Evolutionary conservation across 352 stramenopile genomes (phyloP), one percentile per base, ranked within the genome.

Genomic region (Phytophthora cactorum): DNA sequence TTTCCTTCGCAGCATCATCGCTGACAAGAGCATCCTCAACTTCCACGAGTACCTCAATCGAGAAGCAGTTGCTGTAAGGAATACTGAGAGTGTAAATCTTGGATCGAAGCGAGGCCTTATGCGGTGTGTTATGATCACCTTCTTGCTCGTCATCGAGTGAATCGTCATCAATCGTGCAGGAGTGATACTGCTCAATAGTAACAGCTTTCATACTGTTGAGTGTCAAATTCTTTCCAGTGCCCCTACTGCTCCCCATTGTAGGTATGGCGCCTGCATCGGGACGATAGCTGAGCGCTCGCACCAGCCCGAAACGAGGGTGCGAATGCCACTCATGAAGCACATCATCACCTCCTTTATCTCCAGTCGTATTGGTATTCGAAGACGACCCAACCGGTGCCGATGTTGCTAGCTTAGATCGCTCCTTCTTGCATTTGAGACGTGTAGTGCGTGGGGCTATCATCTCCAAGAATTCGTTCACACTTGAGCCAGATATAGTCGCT

Each of bases 71-170:
- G 69, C 79, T 89, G 49, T 79, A 82, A 0, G 81, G 82, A 27
- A 88, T 81, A 45, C 81, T 86, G 39, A 89, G 75, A 6, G 77
- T 85, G 66, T 85, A 91, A 11, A 88, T 72, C 73, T 91, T 91
- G 49, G 68, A 81, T 6, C 75, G 78, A 53, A 89, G 77, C 15
- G 67, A 65, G 10, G 68, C 72, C 46, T 80, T 85, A 6, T 78
- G 72, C 44, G 77, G 61, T 28, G 39, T 43, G 27, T 59, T 53
- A 32, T 72, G 72, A n/a, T 46, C 34, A 50, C 47, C 43, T 25
- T 59, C 17, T 6, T 11, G 17, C 39, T 47, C 50, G 9, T 76
- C 72, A 17, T 60, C 54, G 34, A 56, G 14, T 2, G 15, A 28
- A 5, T 70, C 63, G 9, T 72, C 50, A 14, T 85, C 70, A 14